phyloP scores from a whole-genome alignment of 2,329 filamentous ascomycete genomes.

The Alternaria triticimaculans region DNA sequence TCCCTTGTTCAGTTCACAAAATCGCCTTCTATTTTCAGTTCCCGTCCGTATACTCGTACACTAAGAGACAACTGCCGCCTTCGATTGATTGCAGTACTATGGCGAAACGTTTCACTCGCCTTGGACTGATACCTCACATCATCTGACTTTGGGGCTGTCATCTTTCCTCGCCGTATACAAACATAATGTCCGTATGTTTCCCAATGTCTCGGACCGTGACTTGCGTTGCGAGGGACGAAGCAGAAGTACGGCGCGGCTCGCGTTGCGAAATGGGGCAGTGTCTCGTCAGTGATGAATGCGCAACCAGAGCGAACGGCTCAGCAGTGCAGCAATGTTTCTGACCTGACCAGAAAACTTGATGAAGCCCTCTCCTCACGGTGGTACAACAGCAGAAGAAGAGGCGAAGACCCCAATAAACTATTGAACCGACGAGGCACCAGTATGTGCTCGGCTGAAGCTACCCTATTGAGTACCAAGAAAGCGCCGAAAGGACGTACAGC shows the following conservation, averaged over 20 bases:
- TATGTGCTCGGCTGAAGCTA: not conserved
- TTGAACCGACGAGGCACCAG: not conserved
- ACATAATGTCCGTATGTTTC: not conserved
- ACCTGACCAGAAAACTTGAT: not conserved
- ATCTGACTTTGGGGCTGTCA: not conserved
- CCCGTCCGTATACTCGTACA: not conserved
- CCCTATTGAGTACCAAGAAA: not conserved
- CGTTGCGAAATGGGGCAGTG: not conserved
- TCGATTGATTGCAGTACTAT: not conserved
- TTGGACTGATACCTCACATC: not conserved
- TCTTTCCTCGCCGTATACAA: not conserved
- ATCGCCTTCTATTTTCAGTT: not conserved
- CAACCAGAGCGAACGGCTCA: not conserved
- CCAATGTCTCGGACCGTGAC: not conserved
- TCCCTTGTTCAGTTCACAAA: not conserved
- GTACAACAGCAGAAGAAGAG: not conserved
- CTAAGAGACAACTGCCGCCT: not conserved
- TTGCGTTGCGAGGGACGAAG: not conserved
- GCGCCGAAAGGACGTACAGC: not conserved
- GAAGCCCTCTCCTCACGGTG: not conserved
- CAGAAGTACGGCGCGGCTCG: not conserved
- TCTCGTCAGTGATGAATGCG: not conserved
- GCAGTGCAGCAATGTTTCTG: not conserved
- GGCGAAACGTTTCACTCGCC: not conserved
- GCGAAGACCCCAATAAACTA: not conserved